Evolutionary conservation across 139 green algal genomes (phyloP), one percentile per base, ranked within the genome.

Genomic region (Ettlia oleoabundans): DNA sequence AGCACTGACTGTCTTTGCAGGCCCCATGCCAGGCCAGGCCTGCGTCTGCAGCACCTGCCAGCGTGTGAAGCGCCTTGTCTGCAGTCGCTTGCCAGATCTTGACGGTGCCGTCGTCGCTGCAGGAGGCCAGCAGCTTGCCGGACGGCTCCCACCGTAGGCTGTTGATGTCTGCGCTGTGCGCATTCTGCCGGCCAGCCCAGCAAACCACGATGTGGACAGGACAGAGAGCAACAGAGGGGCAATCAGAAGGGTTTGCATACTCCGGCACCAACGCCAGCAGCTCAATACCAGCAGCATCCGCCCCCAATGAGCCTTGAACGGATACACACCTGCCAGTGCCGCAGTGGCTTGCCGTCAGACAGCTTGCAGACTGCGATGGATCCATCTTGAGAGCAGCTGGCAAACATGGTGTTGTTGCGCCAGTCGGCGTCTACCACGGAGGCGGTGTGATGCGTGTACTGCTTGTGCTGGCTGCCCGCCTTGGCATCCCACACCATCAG

Each of bases 361-460:
- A 98, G 73, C 79, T 93, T 90, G 91, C 92, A 97, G 10, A 98
- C 90, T 66, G 95, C 91, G 63, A 98, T 97, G 52, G 86, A 88
- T 61, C 93, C 90, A 85, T 98, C 96, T 22, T 93, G 94, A 71
- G 91, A 96, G 89, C 92, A 97, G 32, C 94, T 96, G 42, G 96
- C 95, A 87, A 98, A 98, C 5, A 90, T 91, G 52, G 53, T 90
- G 86, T 96, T 93, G 89, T 94, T 96, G 64, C 93, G 87, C 95
- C 95, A 98, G 88, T 98, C 95, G 55, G 97, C 94, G 76, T 98
- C 96, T 83, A 98, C 85, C 4, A 90, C 94, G 4, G 95, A 91
- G 1, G 89, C 94, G 92, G 90, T 37, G 64, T 82, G 71, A 55
- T 77, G 65, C 28, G 47, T 18, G 33, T 47, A 86, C 53, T 61